Percentiles rank a stretch among this genome's conserved stretches.
phyloP scores from a whole-genome alignment of 805 yeast genomes.

The Torulaspora delbrueckii region DNA sequence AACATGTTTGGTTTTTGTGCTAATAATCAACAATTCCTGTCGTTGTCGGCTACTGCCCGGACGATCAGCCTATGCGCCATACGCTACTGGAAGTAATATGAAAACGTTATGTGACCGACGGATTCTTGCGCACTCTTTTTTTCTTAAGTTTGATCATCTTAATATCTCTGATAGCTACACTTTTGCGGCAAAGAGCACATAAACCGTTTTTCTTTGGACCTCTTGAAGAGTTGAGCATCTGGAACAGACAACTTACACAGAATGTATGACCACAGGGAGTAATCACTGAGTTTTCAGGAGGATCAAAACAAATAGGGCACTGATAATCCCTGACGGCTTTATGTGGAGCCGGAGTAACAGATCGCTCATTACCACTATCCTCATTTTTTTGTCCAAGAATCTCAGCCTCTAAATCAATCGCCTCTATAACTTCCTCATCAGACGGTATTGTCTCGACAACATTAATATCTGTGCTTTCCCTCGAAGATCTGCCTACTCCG shows the following conservation, averaged over 20 bases:
- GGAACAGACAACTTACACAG: conserved; percentile 50
- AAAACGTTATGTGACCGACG: not conserved
- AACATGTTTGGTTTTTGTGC: conserved; percentile 1
- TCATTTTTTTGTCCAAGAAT: conserved; percentile 36
- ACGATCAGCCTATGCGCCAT: not conserved
- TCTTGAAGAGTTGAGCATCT: conserved; percentile 46
- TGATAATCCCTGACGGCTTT: conserved; percentile 36
- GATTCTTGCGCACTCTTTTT: conserved; percentile 17
- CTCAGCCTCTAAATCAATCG: conserved; percentile 26
- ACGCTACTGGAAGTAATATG: not conserved
- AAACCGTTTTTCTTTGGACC: conserved; percentile 35
- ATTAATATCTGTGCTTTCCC: conserved; percentile 8
- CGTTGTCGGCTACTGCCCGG: not conserved
- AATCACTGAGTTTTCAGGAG: conserved; percentile 44
- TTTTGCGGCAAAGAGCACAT: conserved; percentile 42
- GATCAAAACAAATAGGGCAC: conserved; percentile 56
- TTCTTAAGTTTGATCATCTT: conserved; percentile 34
- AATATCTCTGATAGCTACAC: conserved; percentile 32
- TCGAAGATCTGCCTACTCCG: not conserved
- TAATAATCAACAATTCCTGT: not conserved
- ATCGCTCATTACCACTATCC: conserved; percentile 12
- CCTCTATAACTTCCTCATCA: conserved; percentile 6
- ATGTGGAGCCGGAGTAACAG: conserved; percentile 17
- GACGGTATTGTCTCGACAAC: conserved; percentile 5
- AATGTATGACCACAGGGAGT: conserved; percentile 57